phyloP scores from a whole-genome alignment of 1,284 basidiomycete species.

The Tilletia indica region DNA sequence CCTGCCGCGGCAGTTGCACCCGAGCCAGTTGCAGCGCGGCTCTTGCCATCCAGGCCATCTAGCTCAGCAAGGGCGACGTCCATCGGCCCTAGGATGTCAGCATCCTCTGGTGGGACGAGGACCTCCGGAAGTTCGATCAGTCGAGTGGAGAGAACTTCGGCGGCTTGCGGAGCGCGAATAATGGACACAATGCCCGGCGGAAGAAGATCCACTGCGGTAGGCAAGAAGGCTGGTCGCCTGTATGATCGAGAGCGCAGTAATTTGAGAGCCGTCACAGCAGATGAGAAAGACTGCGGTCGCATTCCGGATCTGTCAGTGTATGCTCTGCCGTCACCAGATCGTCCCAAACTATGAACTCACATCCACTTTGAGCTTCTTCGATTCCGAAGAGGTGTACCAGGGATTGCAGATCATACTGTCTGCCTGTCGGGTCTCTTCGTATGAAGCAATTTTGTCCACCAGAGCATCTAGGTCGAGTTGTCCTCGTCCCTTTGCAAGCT shows the following conservation, averaged over 20 bases:
- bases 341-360: background rate
- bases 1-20: background rate
- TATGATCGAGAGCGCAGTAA: constrained; percentile 32
- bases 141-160: constrained; percentile 19
- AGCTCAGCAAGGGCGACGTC: constrained; percentile 30
- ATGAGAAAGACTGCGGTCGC: constrained; percentile 31
- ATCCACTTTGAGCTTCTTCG: constrained; percentile 28
- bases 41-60: constrained; percentile 16
- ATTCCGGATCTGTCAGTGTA: background rate
- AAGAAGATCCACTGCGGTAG: constrained; percentile 43
- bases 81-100: constrained; percentile 27
- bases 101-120: constrained; percentile 48
- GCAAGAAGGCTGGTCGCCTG: constrained; percentile 37
- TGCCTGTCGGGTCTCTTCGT: constrained; percentile 31
- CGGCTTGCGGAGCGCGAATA: constrained; percentile 25
- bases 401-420: constrained; percentile 3
- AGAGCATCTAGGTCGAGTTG: constrained; percentile 41
- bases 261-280: constrained; percentile 41
- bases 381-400: background rate
- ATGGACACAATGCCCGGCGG: constrained; percentile 42
- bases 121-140: constrained; percentile 37
- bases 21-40: background rate
- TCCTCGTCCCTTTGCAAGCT: constrained; percentile 14
- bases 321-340: background rate
- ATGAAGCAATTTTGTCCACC: constrained; percentile 38